These are phyloP conservation scores for Mucor indicus DNA, from an alignment of 371 early-diverging fungal species.

Conservation along the genomic window DNA sequence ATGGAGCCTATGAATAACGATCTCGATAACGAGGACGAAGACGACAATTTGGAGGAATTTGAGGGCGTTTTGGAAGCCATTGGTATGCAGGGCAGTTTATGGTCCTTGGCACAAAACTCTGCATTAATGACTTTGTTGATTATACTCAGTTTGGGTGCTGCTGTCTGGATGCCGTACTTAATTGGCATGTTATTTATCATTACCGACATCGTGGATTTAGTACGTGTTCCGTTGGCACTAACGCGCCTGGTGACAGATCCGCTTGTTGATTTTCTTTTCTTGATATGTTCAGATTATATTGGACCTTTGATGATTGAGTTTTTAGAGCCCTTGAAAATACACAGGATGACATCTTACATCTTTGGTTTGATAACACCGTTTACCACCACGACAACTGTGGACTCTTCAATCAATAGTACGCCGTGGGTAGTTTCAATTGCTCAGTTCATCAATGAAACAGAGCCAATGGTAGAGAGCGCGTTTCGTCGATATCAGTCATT, in stretches of 20 bases:
- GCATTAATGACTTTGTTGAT: constrained; percentile 75
- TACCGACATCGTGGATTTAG: constrained; percentile 11
- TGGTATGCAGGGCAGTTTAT: constrained; percentile 85
- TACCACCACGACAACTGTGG: neutral
- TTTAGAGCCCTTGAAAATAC: neutral
- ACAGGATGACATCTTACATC: too few species aligned
- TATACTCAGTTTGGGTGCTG: constrained; percentile 61
- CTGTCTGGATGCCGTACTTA: constrained; percentile 76
- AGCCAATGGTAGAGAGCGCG: constrained; percentile 6
- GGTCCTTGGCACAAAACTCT: constrained; percentile 76
- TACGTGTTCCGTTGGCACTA: constrained; percentile 45
- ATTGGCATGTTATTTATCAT: constrained; percentile 58
- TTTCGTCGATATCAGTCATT: constrained; percentile 30
- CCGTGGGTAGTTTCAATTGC: too few species aligned
- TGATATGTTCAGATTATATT: constrained; percentile 15
- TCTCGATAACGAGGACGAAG: constrained; percentile 47
- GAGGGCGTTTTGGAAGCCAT: constrained; percentile 86
- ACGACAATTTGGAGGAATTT: constrained; percentile 63
- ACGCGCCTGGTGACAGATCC: constrained; percentile 55
- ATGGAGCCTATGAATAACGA: constrained; percentile 7
- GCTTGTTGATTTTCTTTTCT: constrained; percentile 50
- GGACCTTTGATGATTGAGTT: neutral
- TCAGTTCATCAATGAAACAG: constrained; percentile 8
- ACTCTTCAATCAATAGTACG: neutral
- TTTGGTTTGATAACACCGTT: neutral